Base-by-base conservation (phyloP, 2,329 filamentous ascomycete species). In the Colletotrichum sp. region DNA sequence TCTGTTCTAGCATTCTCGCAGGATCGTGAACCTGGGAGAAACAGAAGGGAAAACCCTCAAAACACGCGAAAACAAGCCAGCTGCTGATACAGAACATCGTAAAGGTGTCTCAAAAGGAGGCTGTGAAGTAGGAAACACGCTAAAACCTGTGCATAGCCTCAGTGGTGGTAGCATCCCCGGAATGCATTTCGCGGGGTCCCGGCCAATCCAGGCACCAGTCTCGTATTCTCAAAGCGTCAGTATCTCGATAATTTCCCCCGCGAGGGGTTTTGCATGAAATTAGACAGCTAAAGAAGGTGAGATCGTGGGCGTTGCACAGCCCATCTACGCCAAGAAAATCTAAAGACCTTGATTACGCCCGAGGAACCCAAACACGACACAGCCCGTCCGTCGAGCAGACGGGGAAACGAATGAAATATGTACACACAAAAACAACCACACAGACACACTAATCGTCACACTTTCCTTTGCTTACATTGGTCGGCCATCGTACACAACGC, bases 401-500 rank as follows among this genome's bases (percentile, higher is more conserved):
- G n/a, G 10, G 44, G 57, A 62, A 62, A 30, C 28, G 28, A 21
- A 34, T 32, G 55, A 34, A 16, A 64, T 64, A 44, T 64, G 16
- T 24, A 64, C 32, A 64, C 32, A 64, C n/a, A 21, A 15, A 44
- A 15, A 49, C 18, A 21, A 49, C 8, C n/a, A 13, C 44, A 8
- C n/a, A 49, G 18, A 26, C 59, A 34, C 59, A 62, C 36, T 49
- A 66, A 60, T 70, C 71, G 24, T 76, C 21, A 21, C 66, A 77
- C 21, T 12, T 7, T n/a, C n/a, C 26, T 13, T 10, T 10, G 21
- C 49, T 79, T 44, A 80, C 44, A 79, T 74, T 5, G 86, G 85
- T 5, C 79, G 81, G 16, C 86, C 86, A 36, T 88, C 84, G 5
- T 79, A 85, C 8, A 87, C 81, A n/a, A 84, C 79, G 13, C 85